Conservation (phyloP, 768 basidiomycete genomes). For the Mycena galopus region DNA sequence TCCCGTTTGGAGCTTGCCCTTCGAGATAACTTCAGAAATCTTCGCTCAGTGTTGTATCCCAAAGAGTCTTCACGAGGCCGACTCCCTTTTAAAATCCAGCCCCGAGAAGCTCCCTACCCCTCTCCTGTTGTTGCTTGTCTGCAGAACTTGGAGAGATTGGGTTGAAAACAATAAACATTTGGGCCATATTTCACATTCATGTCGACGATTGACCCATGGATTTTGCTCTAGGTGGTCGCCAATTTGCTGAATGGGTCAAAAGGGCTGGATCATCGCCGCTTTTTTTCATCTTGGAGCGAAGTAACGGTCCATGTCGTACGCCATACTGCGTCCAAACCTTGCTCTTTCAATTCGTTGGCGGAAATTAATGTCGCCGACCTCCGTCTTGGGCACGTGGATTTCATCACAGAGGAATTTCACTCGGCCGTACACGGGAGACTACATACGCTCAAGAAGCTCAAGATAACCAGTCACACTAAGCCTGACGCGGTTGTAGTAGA, state of each 20-base stretch:
- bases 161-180: not conserved
- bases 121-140: no score
- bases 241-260: not conserved
- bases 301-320: not conserved
- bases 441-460: not conserved
- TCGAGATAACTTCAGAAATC: not conserved
- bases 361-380: not conserved
- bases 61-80: not conserved
- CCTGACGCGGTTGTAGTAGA: not conserved
- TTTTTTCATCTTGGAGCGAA: not conserved
- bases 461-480: not conserved
- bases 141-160: slow-evolving; percentile 3
- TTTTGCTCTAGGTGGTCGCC: not conserved
- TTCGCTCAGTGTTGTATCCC: not conserved
- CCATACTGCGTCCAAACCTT: not conserved
- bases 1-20: not conserved
- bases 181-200: not conserved
- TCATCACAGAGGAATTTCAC: not conserved
- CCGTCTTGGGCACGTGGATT: not conserved
- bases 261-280: slow-evolving; percentile 1
- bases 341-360: not conserved
- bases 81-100: not conserved
- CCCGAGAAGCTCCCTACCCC: not conserved
- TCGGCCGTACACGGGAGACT: not conserved
- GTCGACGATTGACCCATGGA: not conserved